These are phyloP conservation scores for Boletus huronensis DNA, from an alignment of 768 basidiomycete species.

Conservation along the genomic window DNA sequence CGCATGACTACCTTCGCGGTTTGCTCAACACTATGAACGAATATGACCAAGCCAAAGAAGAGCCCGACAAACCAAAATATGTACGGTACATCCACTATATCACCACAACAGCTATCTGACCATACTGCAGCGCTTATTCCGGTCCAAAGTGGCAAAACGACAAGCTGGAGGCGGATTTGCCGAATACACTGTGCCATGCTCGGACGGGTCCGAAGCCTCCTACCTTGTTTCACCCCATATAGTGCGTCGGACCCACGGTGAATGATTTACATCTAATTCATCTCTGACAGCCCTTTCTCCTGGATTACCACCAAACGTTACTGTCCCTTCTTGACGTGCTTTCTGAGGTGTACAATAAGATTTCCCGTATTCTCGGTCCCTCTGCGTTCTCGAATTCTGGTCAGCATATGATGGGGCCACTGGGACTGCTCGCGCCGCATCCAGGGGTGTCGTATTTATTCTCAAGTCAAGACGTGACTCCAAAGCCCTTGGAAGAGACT, in stretches of 20 bases:
- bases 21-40: constrained; percentile 69
- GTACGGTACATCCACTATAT: constrained; percentile 34
- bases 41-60: constrained; percentile 67
- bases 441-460: constrained; percentile 84
- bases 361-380: constrained; percentile 77
- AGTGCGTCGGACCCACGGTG: constrained; percentile 42
- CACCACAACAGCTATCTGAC: constrained; percentile 7
- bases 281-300: constrained; percentile 65
- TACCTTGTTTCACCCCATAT: constrained; percentile 74
- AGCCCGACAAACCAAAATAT: constrained; percentile 60
- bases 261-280: constrained; percentile 2
- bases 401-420: constrained; percentile 71
- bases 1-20: constrained; percentile 75
- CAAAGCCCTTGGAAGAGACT: constrained; percentile 38
- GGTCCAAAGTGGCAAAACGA: constrained; percentile 54
- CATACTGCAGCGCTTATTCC: constrained; percentile 51
- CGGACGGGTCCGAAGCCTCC: constrained; percentile 59
- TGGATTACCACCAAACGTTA: constrained; percentile 88
- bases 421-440: constrained; percentile 72
- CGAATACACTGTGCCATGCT: constrained; percentile 59
- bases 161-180: constrained; percentile 47
- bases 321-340: constrained; percentile 87
- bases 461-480: constrained; percentile 33
- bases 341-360: constrained; percentile 86
- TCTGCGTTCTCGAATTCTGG: constrained; percentile 69